Evolutionary conservation across 306 rosid species (phyloP).

Genomic region (Abrus precatorius): DNA sequence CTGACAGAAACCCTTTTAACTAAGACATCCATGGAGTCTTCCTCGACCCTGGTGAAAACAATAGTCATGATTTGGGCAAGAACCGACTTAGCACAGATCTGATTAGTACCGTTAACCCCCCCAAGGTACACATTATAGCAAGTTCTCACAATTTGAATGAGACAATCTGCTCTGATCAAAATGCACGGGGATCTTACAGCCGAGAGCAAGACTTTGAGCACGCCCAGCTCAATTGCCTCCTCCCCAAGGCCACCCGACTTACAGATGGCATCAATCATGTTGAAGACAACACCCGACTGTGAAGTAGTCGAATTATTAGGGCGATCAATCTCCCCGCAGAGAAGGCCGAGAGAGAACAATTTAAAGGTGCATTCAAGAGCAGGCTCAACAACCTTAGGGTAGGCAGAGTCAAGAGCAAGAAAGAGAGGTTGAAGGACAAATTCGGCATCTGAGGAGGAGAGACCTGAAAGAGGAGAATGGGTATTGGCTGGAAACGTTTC

Average conservation of each 20-base stretch:
- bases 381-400: slow-evolving; percentile 93
- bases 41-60: slow-evolving; percentile 82
- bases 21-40: slow-evolving; percentile 70
- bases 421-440: slow-evolving; percentile 76
- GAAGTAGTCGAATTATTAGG: slow-evolving; percentile 46
- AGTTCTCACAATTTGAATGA: slow-evolving; percentile 85
- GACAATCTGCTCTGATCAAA: slow-evolving; percentile 82
- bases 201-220: slow-evolving; percentile 80
- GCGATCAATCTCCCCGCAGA: slow-evolving; percentile 79
- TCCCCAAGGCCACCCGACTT: slow-evolving; percentile 87
- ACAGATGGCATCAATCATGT: slow-evolving; percentile 78
- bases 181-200: slow-evolving; percentile 84
- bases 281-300: slow-evolving; percentile 53
- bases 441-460: slow-evolving; percentile 76
- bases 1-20: slow-evolving; percentile 68
- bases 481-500: slow-evolving; percentile 53
- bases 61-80: slow-evolving; percentile 92
- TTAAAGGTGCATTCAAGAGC: slow-evolving; percentile 91
- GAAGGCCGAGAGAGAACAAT: slow-evolving; percentile 86
- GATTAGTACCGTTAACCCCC: slow-evolving; percentile 92
- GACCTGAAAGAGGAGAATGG: slow-evolving; percentile 70
- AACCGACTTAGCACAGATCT: slow-evolving; percentile 99
- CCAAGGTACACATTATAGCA: slow-evolving; percentile 98
- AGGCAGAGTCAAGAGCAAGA: slow-evolving; percentile 82
- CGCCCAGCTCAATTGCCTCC: slow-evolving; percentile 82